Evolutionary conservation across 2,329 filamentous ascomycete species (phyloP).

Genomic region (Hymenoscyphus infarciens): DNA sequence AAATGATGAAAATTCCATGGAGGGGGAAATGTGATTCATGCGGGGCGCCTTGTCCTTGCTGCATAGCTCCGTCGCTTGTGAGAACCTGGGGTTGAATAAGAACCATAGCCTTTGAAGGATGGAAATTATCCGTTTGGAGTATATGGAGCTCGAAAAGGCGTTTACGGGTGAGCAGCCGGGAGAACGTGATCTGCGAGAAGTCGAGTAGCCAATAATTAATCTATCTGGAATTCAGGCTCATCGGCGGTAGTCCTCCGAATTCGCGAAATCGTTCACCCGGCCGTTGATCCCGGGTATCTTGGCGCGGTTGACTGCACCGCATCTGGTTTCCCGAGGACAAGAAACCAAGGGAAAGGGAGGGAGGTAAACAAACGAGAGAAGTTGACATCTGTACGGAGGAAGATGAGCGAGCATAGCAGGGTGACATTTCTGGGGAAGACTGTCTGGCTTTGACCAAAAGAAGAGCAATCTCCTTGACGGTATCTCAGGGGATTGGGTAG

Average conservation of each 20-base stretch:
- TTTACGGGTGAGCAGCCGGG: conserved; percentile 16
- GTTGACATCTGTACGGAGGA: neutral
- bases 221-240: conserved; percentile 22
- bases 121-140: conserved; percentile 22
- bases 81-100: conserved; percentile 5
- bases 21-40: conserved; percentile 11
- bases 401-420: neutral
- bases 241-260: conserved; percentile 20
- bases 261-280: conserved; percentile 25
- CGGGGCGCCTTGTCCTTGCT: conserved; percentile 11
- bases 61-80: conserved; percentile 5
- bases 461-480: neutral
- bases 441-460: neutral
- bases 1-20: conserved; percentile 14
- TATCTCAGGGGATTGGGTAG: neutral
- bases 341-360: neutral
- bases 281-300: conserved; percentile 7
- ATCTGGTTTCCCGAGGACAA: conserved; percentile 1
- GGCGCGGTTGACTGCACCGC: neutral
- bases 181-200: conserved; percentile 17
- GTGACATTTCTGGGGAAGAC: neutral
- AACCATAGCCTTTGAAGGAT: neutral
- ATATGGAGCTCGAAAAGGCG: conserved; percentile 9
- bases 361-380: neutral
- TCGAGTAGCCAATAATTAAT: conserved; percentile 18